Conservation (phyloP, 768 basidiomycete species). For the Termitomyces sp. region DNA sequence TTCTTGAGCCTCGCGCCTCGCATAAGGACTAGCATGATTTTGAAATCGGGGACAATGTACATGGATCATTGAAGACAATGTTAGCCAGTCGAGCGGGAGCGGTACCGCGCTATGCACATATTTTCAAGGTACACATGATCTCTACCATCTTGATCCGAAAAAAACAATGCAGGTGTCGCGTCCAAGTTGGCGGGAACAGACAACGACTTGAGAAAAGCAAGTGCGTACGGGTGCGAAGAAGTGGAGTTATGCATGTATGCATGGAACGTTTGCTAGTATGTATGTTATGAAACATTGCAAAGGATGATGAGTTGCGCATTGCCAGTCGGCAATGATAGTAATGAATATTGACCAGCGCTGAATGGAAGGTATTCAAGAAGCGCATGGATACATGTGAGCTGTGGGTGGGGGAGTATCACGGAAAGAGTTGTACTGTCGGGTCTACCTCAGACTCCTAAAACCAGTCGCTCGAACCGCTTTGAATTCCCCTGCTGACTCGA, state of each 20-base stretch:
- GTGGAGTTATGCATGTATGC: conserved; percentile 25
- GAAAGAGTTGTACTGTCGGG: conserved; percentile 28
- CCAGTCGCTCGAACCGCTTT: too few relatives aligned
- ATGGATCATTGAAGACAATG: conserved; percentile 2
- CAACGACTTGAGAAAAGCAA: conserved; percentile 17
- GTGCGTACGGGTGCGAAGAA: too few relatives aligned
- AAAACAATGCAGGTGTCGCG: not conserved
- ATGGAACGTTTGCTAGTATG: conserved; percentile 21
- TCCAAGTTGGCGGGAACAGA: not conserved
- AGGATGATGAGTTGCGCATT: not conserved
- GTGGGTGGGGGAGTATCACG: conserved; percentile 1
- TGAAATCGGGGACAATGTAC: conserved; percentile 21
- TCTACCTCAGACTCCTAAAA: conserved; percentile 14
- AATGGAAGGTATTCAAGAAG: conserved; percentile 28
- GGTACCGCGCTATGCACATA: conserved; percentile 12
- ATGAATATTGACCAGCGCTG: conserved; percentile 23
- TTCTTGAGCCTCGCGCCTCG: too few relatives aligned
- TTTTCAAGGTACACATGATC: conserved; percentile 23
- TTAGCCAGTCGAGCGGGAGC: conserved; percentile 24
- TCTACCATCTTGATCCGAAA: conserved; percentile 20
- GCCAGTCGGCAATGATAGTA: not conserved
- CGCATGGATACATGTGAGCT: not conserved
- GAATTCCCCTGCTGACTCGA: too few relatives aligned
- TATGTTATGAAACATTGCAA: not conserved
- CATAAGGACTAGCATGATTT: too few relatives aligned